Evolutionary conservation across 2,329 filamentous ascomycete genomes (phyloP), one percentile per base, ranked within the genome.

Genomic region (Aspergillus sp.): DNA sequence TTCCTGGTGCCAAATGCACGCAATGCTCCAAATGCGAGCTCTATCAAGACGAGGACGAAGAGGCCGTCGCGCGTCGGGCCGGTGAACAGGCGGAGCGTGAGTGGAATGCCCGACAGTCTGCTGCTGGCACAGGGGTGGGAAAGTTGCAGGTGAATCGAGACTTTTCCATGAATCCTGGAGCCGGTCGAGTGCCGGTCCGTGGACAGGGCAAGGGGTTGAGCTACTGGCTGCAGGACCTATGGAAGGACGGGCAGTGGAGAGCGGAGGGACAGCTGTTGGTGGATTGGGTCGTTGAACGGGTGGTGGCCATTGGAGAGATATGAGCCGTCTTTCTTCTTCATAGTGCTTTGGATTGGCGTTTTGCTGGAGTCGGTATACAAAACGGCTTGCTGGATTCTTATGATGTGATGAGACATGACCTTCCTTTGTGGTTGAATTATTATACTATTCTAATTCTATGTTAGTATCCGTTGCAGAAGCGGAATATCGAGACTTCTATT

Each of bases 1-100:
- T 29, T 29, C 7, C 87, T 89, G 9, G 82, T 88, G 56, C 89
- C 88, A 78, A 80, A 13, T 99, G 94, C 69, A 79, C 71, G 1
- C 85, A 95, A 69, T 97, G 94, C 73, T 86, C 87, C 40, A 85
- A 84, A 63, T 93, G 89, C 72, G 91, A 91, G 65, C 78, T 93
- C 10, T 84, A 84, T 62, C 71, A 76, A 41, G 88, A 87, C 75
- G 88, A 92, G 72, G 81, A 86, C 50, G 89, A 92, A 67, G 84
- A 91, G 55, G 76, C 78, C 31, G 84, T 90, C 17, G 79, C 91
- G 31, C 80, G 80, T 45, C 80, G 83, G 53, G 89, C 89, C 0
- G 87, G 86, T 41, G 82, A 85, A 61, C 83, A 87, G 61, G 89
- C 88, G 1, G 88, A 92, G 74, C 78, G 78, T 42, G 81, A 82